Base-by-base conservation (phyloP, 495 filamentous ascomycete species). In the Patellaria atrata region DNA sequence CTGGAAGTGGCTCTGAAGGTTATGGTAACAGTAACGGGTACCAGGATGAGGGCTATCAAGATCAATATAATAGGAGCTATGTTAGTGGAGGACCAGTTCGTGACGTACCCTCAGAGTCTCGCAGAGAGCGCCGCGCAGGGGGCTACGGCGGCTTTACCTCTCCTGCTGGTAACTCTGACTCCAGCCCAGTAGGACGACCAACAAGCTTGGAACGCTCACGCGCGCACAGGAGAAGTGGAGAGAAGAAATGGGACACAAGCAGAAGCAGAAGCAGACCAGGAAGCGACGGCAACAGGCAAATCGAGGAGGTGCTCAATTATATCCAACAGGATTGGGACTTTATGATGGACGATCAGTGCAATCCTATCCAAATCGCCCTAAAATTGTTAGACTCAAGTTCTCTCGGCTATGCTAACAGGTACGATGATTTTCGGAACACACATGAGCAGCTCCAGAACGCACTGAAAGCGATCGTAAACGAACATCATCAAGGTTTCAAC, bases 401-500 rank as follows among this genome's bases (percentile, higher is more conserved):
- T 3, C 69, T 99, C 38, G 89, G 89, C 19, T 75, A 84, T 37
- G 86, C 87, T 22, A 72, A 81, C 51, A 79, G 87, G 43, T 83
- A 93, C 53, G 70, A 70, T 31, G 70, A 79, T 30, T 96, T 96
- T 53, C 65, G 81, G 47, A 64, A 74, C 26, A 81, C 81, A 33
- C 82, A 93, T 52, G 60, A 72, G 44, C 73, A 83, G 46, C 71
- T 99, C 14, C 89, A 99, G 52, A 74, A 73, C 48, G 85, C 91
- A 2, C 62, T 99, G 38, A 93, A 92, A 57, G 73, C 77, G 29
- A 94, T 99, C 52, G 89, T 99, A 31, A 93, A 99, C 56, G 86
- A 96, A 59, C 87, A 99, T 52, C 87, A 96, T 47, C 89, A 99
- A 57, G 89, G 85, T 20, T 99, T 99, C 66, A 99, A 94, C 54